Percentiles rank a stretch among this genome's conserved stretches.
Evolutionary conservation across 2,329 filamentous ascomycete species (phyloP).

Genomic region (Trichoderma guizhouense): DNA sequence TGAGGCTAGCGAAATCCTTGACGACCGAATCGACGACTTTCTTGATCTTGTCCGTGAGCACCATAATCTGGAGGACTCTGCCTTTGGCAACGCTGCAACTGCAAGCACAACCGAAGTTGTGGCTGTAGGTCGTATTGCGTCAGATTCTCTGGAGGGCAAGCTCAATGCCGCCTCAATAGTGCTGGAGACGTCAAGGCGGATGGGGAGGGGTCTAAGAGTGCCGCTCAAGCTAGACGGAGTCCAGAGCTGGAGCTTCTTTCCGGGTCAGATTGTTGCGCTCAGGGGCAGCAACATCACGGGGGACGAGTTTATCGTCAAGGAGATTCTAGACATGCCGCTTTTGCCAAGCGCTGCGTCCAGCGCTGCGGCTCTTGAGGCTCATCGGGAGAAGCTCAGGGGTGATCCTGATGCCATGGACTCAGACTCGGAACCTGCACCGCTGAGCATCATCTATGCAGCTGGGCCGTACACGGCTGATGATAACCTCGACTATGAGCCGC

Average conservation of each 20-base stretch:
- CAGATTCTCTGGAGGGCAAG: conserved; percentile 79
- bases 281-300: conserved; percentile 85
- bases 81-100: conserved; percentile 81
- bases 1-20: conserved; percentile 86
- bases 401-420: conserved; percentile 61
- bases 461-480: conserved; percentile 92
- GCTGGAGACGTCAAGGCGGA: conserved; percentile 80
- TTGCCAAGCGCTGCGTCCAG: conserved; percentile 71
- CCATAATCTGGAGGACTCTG: conserved; percentile 71
- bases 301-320: conserved; percentile 73
- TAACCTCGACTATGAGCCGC: conserved; percentile 84
- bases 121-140: conserved; percentile 87
- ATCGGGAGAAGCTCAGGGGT: conserved; percentile 66
- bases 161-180: conserved; percentile 82
- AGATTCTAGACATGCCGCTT: conserved; percentile 72
- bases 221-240: conserved; percentile 73
- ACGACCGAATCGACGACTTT: conserved; percentile 94
- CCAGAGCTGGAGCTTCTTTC: conserved; percentile 77
- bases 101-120: conserved; percentile 85
- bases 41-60: conserved; percentile 68
- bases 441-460: conserved; percentile 74
- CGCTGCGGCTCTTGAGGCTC: conserved; percentile 60
- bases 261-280: conserved; percentile 87
- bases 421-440: conserved; percentile 53
- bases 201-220: conserved; percentile 77